Conservation (phyloP, 1,139 yeast species). For the Sugiyamaella grinbergsii region DNA sequence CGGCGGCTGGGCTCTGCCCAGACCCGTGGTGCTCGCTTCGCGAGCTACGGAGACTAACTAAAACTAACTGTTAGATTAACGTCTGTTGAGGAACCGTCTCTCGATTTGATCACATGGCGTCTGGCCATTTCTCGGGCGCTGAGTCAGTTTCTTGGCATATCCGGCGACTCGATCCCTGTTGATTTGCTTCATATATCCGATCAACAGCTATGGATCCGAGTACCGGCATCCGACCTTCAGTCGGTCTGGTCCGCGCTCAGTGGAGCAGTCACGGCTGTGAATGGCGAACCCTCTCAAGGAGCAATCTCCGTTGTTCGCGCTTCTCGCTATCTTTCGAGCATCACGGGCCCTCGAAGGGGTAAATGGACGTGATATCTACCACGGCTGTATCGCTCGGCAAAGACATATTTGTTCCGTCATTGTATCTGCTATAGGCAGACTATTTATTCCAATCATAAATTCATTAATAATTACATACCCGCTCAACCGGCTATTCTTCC, state of each 20-base stretch:
- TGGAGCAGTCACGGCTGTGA: constrained; percentile 25
- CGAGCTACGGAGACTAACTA: no score
- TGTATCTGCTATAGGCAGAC: background rate
- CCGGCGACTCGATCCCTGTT: constrained; percentile 48
- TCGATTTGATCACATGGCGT: constrained; percentile 50
- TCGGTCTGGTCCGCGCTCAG: constrained; percentile 34
- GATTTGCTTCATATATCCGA: constrained; percentile 44
- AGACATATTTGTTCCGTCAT: no score
- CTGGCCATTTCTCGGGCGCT: constrained; percentile 43
- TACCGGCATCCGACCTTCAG: constrained; percentile 33
- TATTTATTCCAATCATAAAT: background rate
- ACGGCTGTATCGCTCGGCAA: background rate
- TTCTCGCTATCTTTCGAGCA: constrained; percentile 32
- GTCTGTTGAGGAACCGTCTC: constrained; percentile 9
- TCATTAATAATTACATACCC: background rate
- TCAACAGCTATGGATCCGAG: constrained; percentile 36
- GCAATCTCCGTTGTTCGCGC: constrained; percentile 35
- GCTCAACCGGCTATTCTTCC: constrained; percentile 14
- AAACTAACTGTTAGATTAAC: constrained; percentile 16
- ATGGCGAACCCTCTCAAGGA: constrained; percentile 25
- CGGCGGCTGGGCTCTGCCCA: background rate
- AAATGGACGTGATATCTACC: constrained; percentile 20
- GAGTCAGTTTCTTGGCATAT: constrained; percentile 44
- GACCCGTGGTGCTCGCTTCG: no score
- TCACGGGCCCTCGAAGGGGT: constrained; percentile 31